These are phyloP conservation scores for Ilyonectria mors-panacis DNA, from an alignment of 2,329 filamentous ascomycete species.

Conservation along the genomic window DNA sequence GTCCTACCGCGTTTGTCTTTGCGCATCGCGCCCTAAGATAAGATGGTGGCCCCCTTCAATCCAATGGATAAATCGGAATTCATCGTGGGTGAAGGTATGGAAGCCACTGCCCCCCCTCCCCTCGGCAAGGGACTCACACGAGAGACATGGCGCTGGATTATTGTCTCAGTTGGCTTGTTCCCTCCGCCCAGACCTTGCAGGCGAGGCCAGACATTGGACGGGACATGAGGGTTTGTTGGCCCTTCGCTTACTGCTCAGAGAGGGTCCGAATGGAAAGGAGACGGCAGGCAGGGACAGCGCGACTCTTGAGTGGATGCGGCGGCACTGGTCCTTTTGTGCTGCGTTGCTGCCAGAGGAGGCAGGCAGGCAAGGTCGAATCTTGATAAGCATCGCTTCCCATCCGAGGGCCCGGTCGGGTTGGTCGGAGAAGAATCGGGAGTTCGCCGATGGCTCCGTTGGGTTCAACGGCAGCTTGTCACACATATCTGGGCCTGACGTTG, in stretches of 20 bases:
- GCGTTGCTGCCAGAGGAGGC: not conserved
- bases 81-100: conserved; percentile 19
- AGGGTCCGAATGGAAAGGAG: not conserved
- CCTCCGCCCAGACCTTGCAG: not conserved
- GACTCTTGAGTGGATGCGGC: not conserved
- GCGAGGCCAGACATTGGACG: conserved; percentile 21
- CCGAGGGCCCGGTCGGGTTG: conserved; percentile 20
- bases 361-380: not conserved
- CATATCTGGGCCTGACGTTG: not conserved
- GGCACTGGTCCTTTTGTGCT: conserved; percentile 18
- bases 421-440: conserved; percentile 25
- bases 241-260: not conserved
- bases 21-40: conserved; percentile 17
- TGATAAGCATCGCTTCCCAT: conserved; percentile 9
- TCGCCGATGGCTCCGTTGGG: conserved; percentile 16
- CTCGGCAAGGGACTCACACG: not conserved
- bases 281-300: not conserved
- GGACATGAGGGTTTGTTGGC: conserved; percentile 1
- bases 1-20: conserved; percentile 8
- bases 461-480: conserved; percentile 1
- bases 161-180: conserved; percentile 11
- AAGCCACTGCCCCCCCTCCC: conserved; percentile 5
- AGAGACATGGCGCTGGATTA: conserved; percentile 13
- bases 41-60: conserved; percentile 5
- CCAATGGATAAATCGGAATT: conserved; percentile 22